Evolutionary conservation across 1,139 yeast genomes (phyloP), one percentile per base, ranked within the genome.

Genomic region (Pichia sp.): DNA sequence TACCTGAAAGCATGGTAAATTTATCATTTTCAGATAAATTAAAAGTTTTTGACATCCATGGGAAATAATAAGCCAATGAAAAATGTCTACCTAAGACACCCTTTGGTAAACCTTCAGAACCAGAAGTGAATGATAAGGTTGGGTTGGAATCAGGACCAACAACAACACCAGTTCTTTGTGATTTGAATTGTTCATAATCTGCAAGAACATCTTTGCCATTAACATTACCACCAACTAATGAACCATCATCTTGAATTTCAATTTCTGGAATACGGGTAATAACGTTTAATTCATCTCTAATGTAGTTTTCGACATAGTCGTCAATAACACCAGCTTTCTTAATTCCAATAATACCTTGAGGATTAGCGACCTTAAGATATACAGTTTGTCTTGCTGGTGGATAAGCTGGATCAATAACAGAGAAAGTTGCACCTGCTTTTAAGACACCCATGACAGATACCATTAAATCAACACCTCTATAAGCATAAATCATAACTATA

Each of bases 111-210:
- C 99, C 99, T 67, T 92, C 99, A 11, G 96, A 86, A 33, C 99
- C 99, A 24, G 96, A 86, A n/a, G 99, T 92, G 69, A 92, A 92
- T 0, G 97, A 86, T 41, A 92, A 73, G 3, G 99, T 92, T 39
- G 99, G 99, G 61, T 89, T 90, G 30, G 94, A 84, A 63, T 92
- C 99, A 3, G 99, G 99, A 2, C 98, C 98, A 34, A 92, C 97
- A 40, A 82, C 69, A n/a, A 92, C 92, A 25, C 96, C 96, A 2
- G 96, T 81, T 45, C 86, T 76, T 35, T 72, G 64, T 42, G 74
- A 71, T 54, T 72, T 74, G 53, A 63, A 70, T 35, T 68, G 59
- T 45, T 69, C 67, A 51, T 73, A 78, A 1, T 69, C 65, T 0
- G 62, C 62, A 37, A 89, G 70, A 37, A 78, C 65, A 59, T 87